Base-by-base conservation (phyloP, 371 early-diverging fungal genomes). In the Furculomyces boomerangus region DNA sequence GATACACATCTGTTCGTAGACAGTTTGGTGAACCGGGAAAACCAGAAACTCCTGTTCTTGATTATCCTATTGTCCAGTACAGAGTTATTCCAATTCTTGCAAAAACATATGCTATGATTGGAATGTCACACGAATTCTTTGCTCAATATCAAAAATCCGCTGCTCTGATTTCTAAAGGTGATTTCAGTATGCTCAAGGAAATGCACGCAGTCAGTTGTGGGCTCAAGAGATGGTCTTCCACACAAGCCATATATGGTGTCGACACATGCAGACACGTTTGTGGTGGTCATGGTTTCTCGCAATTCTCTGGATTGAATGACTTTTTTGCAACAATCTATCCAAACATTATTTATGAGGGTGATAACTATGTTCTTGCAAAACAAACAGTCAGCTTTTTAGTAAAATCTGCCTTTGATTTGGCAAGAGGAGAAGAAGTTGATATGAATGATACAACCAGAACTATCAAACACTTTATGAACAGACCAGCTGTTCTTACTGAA, bases 271-370 rank as follows among this genome's bases (percentile, higher is more conserved):
- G 80, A 57, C 69, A 83, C 55, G 72, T 79, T 61, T 62, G 84
- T 65, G 91, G 91, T 56, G 91, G 91, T 27, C 88, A 89, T 52
- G 89, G 88, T 2, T 90, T 77, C 64, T 76, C 80, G 54, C 60
- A 71, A 64, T 82, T 80, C 68, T 79, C 80, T 50, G 86, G 88
- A 0, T 71, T 90, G 54, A 77, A 79, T 44, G 76, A 79, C 56
- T 81, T 81, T 61, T 82, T 77, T 65, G 74, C 74, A 32, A 72
- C 63, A 46, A 69, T 74, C 58, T 76, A 79, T 2, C 84, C 84
- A 7, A 68, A 79, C 60, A 80, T 76, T 29, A 86, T 84, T 31
- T 83, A 82, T 83, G 86, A 86, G 64, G 86, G 86, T 32, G 86
- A 86, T 54, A 84, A 84, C 64, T 82, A 77, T 51, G 71, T 86